Conservation (phyloP, 1,284 basidiomycete species). For the Sporisorium scitamineum region DNA sequence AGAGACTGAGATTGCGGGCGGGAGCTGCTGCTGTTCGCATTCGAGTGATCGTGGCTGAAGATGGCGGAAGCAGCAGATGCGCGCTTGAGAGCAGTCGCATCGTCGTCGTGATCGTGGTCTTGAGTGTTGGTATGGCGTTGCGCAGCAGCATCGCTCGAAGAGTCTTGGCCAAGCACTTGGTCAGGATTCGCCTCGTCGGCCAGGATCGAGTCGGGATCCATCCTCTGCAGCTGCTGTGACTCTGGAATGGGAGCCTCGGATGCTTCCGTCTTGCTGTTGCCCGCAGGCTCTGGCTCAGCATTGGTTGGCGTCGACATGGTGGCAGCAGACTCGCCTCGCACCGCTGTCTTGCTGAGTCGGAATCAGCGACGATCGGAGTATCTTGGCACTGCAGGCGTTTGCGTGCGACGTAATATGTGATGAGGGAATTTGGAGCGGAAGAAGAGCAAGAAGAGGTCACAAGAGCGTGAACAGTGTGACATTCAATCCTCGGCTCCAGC, state of each 20-base stretch:
- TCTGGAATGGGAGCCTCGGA: slow-evolving; percentile 20
- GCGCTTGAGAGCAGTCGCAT: slow-evolving; percentile 22
- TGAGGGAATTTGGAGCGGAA: background rate
- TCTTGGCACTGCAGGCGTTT: background rate
- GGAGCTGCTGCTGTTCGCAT: slow-evolving; percentile 12
- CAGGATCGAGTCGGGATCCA: slow-evolving; percentile 59
- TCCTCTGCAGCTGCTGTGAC: slow-evolving; percentile 40
- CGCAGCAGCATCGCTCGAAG: slow-evolving; percentile 40
- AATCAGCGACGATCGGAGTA: background rate
- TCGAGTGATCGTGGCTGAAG: slow-evolving; percentile 34
- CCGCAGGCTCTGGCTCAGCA: slow-evolving; percentile 16
- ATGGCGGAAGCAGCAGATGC: slow-evolving; percentile 47
- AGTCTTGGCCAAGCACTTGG: slow-evolving; percentile 52
- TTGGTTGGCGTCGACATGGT: slow-evolving; percentile 28
- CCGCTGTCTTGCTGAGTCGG: slow-evolving; percentile 1
- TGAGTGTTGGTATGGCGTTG: background rate
- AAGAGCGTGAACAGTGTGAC: background rate
- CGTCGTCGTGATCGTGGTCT: slow-evolving; percentile 3
- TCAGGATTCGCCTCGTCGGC: slow-evolving; percentile 62
- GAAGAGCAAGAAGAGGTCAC: background rate
- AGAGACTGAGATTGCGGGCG: slow-evolving; percentile 11
- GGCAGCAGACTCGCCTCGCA: slow-evolving; percentile 1
- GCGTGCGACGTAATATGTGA: background rate
- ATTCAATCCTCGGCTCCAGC: slow-evolving; percentile 1
- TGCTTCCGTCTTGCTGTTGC: slow-evolving; percentile 4